Conservation (phyloP, 2,329 filamentous ascomycete genomes). For the Penicillium rolfsii region DNA sequence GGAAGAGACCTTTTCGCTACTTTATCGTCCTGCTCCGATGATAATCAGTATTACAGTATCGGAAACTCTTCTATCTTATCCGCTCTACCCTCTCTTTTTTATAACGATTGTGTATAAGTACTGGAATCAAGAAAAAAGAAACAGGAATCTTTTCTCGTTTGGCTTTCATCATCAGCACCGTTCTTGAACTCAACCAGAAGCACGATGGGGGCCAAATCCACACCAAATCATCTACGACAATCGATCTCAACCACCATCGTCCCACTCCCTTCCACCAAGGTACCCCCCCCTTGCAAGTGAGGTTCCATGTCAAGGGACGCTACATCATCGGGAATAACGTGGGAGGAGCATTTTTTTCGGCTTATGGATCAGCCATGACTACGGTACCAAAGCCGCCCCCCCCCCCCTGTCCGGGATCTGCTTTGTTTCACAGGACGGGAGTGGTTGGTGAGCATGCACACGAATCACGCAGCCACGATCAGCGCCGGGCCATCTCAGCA, state of each 20-base stretch:
- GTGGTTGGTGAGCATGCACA: not conserved
- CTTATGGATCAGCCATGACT: not conserved
- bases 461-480: not conserved
- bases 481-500: not conserved
- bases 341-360: not conserved
- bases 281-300: not conserved
- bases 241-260: not conserved
- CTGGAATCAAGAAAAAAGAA: too few relatives aligned
- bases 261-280: not conserved
- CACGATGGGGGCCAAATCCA: slow-evolving; percentile 1
- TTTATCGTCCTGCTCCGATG: not conserved
- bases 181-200: not conserved
- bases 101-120: not conserved
- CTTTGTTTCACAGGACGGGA: not conserved
- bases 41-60: too few relatives aligned
- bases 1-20: not conserved
- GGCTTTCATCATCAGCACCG: not conserved
- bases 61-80: too few relatives aligned
- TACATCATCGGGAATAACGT: not conserved
- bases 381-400: not conserved
- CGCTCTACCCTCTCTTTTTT: not conserved
- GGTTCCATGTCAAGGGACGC: not conserved
- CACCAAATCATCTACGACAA: not conserved
- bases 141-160: too few relatives aligned
- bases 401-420: not conserved